These are phyloP conservation scores for Xylaria acuta DNA, from an alignment of 495 filamentous ascomycete genomes.

Conservation along the genomic window DNA sequence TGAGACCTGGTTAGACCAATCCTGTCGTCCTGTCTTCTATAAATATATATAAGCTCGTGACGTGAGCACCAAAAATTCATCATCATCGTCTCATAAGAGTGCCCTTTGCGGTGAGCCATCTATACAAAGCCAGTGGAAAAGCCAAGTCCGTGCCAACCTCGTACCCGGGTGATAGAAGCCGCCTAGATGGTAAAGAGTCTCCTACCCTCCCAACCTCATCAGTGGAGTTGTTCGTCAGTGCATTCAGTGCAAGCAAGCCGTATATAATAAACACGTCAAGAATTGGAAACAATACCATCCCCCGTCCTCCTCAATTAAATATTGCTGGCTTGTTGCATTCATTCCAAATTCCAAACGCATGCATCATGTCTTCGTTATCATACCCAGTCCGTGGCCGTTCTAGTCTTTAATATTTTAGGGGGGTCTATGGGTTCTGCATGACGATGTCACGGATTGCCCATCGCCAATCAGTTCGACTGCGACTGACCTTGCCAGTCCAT, in stretches of 20 bases:
- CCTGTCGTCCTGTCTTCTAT: conserved; percentile 6
- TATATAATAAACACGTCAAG: conserved; percentile 17
- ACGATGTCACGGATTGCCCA: conserved; percentile 58
- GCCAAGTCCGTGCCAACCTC: conserved; percentile 17
- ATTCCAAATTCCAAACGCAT: conserved; percentile 27
- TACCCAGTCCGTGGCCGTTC: conserved; percentile 15
- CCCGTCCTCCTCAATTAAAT: conserved; percentile 30
- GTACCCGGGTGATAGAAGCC: conserved; percentile 2
- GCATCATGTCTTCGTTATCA: conserved; percentile 31
- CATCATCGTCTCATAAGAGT: conserved; percentile 13
- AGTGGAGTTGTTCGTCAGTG: conserved; percentile 7
- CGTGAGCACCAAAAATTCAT: conserved; percentile 15
- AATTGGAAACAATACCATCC: conserved; percentile 9
- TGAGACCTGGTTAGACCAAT: conserved; percentile 12
- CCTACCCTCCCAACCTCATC: conserved; percentile 4
- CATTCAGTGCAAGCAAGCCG: conserved; percentile 17
- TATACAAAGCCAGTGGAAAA: conserved; percentile 27
- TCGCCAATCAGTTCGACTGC: conserved; percentile 53
- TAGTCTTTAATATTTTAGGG: background rate
- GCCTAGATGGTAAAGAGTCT: background rate
- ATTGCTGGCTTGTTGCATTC: conserved; percentile 28
- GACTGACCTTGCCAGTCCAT: conserved; percentile 63
- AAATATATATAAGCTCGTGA: conserved; percentile 19
- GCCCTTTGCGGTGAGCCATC: conserved; percentile 11
- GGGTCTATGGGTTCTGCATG: conserved; percentile 29